Percentiles rank a stretch among this genome's conserved stretches.
These are phyloP conservation scores for Mycena albidolilacea DNA, from an alignment of 768 basidiomycete genomes.

Conservation along the genomic window DNA sequence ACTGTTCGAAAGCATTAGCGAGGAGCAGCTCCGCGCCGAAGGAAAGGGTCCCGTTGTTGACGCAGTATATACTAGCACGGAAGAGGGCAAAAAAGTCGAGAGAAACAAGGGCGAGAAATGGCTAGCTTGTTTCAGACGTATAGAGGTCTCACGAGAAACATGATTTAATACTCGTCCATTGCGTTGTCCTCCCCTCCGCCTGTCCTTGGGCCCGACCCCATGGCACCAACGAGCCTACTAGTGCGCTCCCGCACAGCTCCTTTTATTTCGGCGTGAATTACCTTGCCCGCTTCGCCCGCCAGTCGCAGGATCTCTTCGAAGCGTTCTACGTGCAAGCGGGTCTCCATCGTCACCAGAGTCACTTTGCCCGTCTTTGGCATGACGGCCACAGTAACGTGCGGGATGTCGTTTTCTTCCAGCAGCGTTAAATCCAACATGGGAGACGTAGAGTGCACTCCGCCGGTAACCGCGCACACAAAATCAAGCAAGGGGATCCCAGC, in stretches of 20 bases:
- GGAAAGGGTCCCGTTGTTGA: constrained; percentile 87
- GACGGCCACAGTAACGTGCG: constrained; percentile 89
- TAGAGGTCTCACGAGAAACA: constrained; percentile 54
- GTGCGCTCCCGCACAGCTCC: constrained; percentile 76
- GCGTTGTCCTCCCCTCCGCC: constrained; percentile 51
- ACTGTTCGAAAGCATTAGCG: constrained; percentile 85
- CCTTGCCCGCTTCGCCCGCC: constrained; percentile 82
- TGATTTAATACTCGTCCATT: constrained; percentile 52
- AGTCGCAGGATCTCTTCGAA: constrained; percentile 91
- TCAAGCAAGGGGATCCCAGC: constrained; percentile 94
- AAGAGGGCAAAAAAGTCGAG: constrained; percentile 98
- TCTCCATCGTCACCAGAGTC: constrained; percentile 94
- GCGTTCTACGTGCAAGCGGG: constrained; percentile 91
- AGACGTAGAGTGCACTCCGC: constrained; percentile 86
- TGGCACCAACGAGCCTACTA: constrained; percentile 70
- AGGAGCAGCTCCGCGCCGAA: constrained; percentile 80
- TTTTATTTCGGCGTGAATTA: constrained; percentile 90
- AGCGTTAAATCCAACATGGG: constrained; percentile 90
- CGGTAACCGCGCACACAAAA: constrained; percentile 91
- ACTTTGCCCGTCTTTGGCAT: constrained; percentile 91
- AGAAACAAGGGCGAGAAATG: constrained; percentile 93
- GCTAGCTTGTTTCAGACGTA: constrained; percentile 90
- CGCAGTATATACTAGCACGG: constrained; percentile 87
- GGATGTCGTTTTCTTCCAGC: constrained; percentile 93
- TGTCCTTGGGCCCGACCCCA: constrained; percentile 63